Evolutionary conservation across 225 moss, liverwort and hornwort genomes (phyloP).

Genomic region (Lunularia cruciata): DNA sequence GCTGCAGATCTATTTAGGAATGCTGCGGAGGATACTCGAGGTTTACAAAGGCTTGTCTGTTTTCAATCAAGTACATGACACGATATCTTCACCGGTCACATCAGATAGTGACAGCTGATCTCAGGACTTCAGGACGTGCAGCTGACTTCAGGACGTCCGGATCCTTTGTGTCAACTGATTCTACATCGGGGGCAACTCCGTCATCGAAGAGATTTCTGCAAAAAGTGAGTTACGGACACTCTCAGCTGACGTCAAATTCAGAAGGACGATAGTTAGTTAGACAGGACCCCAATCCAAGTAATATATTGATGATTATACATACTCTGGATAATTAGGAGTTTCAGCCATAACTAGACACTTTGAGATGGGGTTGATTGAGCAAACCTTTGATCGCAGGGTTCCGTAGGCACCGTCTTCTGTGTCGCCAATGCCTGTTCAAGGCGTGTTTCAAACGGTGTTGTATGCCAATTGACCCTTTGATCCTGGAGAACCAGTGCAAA

Average conservation of each 20-base stretch:
- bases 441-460: conserved; percentile 64
- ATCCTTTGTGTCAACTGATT: not conserved
- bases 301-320: not conserved
- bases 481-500: conserved; percentile 44
- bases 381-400: conserved; percentile 29
- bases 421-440: conserved; percentile 70
- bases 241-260: not conserved
- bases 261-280: not conserved
- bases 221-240: not conserved
- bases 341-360: not conserved
- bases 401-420: conserved; percentile 35
- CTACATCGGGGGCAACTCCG: conserved; percentile 6
- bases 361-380: not conserved
- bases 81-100: conserved; percentile 3
- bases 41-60: conserved; percentile 5
- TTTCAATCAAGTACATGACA: not conserved
- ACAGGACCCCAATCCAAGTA: not conserved
- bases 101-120: not conserved
- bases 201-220: conserved; percentile 32
- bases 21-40: conserved; percentile 11
- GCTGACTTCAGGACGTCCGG: not conserved
- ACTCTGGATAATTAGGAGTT: not conserved
- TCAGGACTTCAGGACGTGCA: too few species aligned
- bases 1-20: conserved; percentile 8
- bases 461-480: conserved; percentile 54